phyloP scores from a whole-genome alignment of 495 filamentous ascomycete species.

The Aeminium ludgeri region DNA sequence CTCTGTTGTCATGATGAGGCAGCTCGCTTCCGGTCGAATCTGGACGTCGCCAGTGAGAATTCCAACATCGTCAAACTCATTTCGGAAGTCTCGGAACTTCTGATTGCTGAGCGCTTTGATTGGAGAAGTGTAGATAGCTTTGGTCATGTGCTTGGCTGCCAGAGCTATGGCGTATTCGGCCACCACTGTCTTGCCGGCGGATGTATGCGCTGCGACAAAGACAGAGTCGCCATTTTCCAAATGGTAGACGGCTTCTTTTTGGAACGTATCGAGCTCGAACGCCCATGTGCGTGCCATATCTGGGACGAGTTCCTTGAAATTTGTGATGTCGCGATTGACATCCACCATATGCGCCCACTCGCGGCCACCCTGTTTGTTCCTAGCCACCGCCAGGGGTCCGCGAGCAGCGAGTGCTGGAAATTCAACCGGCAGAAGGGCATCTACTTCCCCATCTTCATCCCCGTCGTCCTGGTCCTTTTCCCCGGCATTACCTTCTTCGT shows the following conservation, averaged over 20 bases:
- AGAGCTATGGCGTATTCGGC: slow-evolving; percentile 95
- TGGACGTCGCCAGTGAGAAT: slow-evolving; percentile 96
- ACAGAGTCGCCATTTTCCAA: slow-evolving; percentile 93
- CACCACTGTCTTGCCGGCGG: slow-evolving; percentile 94
- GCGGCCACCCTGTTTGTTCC: slow-evolving; percentile 51
- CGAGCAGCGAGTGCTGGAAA: slow-evolving; percentile 86
- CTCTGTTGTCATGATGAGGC: slow-evolving; percentile 97
- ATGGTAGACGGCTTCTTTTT: slow-evolving; percentile 96
- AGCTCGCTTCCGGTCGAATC: slow-evolving; percentile 94
- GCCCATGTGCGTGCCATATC: slow-evolving; percentile 94
- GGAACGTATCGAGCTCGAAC: slow-evolving; percentile 94
- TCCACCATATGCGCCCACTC: slow-evolving; percentile 99
- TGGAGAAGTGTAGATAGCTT: slow-evolving; percentile 95
- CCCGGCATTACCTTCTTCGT: slow-evolving; percentile 29
- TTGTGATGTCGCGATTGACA: slow-evolving; percentile 73
- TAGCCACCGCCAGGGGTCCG: slow-evolving; percentile 51
- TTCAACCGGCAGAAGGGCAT: slow-evolving; percentile 76
- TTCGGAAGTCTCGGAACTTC: slow-evolving; percentile 89
- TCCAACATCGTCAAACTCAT: slow-evolving; percentile 82
- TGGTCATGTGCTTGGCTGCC: slow-evolving; percentile 94
- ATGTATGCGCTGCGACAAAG: slow-evolving; percentile 97
- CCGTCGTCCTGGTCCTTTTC: slow-evolving; percentile 37
- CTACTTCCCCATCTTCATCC: slow-evolving; percentile 64
- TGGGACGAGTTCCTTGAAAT: slow-evolving; percentile 83
- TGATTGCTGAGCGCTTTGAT: slow-evolving; percentile 98